Evolutionary conservation across 257 asterid genomes (phyloP).

Genomic region (Ophiorrhiza pumila): DNA sequence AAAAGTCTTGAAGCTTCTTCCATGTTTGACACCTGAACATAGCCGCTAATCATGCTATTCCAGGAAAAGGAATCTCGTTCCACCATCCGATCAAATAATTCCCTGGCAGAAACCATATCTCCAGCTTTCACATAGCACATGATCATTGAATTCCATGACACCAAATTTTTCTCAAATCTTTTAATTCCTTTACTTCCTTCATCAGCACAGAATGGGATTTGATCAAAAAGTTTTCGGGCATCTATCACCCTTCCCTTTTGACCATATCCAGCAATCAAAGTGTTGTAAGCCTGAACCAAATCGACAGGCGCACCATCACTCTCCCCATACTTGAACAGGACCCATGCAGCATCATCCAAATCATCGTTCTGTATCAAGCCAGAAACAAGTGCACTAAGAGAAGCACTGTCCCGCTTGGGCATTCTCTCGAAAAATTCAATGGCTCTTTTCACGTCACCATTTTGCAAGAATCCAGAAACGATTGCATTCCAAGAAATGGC

Average conservation of each 20-base stretch:
- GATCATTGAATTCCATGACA: conserved; percentile 88
- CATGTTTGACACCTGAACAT: conserved; percentile 52
- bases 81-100: conserved; percentile 61
- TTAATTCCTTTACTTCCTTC: conserved; percentile 9
- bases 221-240: conserved; percentile 60
- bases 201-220: conserved; percentile 31
- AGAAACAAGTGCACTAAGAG: conserved; percentile 61
- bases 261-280: conserved; percentile 82
- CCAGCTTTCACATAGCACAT: conserved; percentile 72
- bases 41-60: conserved; percentile 80
- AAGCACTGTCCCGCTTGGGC: conserved; percentile 64
- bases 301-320: conserved; percentile 27
- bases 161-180: conserved; percentile 49
- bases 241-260: conserved; percentile 64
- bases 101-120: conserved; percentile 56
- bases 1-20: conserved; percentile 62
- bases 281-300: conserved; percentile 67
- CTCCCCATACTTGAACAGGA: conserved; percentile 38
- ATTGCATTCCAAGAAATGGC: conserved; percentile 76
- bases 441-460: conserved; percentile 56
- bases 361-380: conserved; percentile 61
- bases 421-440: conserved; percentile 50
- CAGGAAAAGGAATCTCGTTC: conserved; percentile 57
- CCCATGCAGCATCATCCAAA: conserved; percentile 55
- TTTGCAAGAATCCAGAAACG: conserved; percentile 63